Evolutionary conservation across 2,329 filamentous ascomycete species (phyloP).

Genomic region (Fusarium annulatum): DNA sequence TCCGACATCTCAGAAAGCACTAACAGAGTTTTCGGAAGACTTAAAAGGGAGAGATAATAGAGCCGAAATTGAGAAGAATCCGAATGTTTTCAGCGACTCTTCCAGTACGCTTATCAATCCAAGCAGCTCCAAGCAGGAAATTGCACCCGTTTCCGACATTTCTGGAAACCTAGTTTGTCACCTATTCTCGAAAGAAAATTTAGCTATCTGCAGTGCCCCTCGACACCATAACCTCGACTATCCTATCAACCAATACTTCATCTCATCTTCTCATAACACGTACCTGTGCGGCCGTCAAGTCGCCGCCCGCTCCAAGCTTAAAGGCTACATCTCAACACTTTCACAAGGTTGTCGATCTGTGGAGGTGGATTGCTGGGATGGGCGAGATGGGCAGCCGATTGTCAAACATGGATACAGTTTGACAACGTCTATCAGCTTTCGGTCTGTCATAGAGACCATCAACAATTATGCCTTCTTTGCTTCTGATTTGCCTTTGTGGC

Average conservation of each 20-base stretch:
- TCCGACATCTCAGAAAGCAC: fast-evolving
- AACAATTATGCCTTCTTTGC: background rate
- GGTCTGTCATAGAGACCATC: background rate
- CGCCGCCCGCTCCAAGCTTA: slow-evolving; percentile 5
- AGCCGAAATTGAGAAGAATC: fast-evolving
- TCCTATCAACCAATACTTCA: slow-evolving; percentile 30
- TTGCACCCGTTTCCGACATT: fast-evolving
- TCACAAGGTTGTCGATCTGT: slow-evolving; percentile 17
- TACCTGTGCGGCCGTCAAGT: slow-evolving; percentile 25
- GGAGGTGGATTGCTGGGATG: slow-evolving; percentile 29
- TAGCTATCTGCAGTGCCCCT: background rate
- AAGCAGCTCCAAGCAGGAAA: background rate
- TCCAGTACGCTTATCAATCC: background rate
- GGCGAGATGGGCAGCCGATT: slow-evolving; percentile 12
- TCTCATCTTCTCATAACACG: slow-evolving; percentile 29
- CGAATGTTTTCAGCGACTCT: background rate
- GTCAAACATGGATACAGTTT: slow-evolving; percentile 33
- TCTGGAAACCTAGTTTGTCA: background rate
- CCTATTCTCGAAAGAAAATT: background rate
- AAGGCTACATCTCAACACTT: slow-evolving; percentile 13
- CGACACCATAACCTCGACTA: background rate
- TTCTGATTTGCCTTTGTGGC: slow-evolving; percentile 23
- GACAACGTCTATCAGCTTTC: slow-evolving; percentile 17
- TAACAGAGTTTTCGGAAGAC: background rate
- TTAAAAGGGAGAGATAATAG: background rate